Conservation (phyloP, 2,329 filamentous ascomycete species). For the Verticillium zaregamsianum region DNA sequence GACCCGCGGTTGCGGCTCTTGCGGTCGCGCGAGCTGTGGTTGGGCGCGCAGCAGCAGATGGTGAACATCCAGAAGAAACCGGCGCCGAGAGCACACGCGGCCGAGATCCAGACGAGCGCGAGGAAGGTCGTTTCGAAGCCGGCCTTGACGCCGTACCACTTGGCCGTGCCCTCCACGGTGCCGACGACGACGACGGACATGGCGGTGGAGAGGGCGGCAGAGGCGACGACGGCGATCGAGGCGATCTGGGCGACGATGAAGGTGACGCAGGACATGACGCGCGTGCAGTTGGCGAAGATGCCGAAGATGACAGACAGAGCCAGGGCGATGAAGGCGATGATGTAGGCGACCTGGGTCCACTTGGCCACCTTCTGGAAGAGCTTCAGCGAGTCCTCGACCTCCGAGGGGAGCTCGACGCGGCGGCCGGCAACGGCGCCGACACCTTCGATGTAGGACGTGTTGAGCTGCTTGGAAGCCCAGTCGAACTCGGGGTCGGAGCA, state of each 20-base stretch:
- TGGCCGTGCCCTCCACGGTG: conserved; percentile 61
- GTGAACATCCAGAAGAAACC: conserved; percentile 89
- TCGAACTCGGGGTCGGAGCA: conserved; percentile 71
- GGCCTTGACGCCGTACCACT: conserved; percentile 67
- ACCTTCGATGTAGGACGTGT: conserved; percentile 56
- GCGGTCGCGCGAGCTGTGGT: conserved; percentile 27
- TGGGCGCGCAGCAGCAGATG: conserved; percentile 79
- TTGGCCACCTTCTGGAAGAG: conserved; percentile 70
- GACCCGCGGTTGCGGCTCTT: conserved; percentile 21
- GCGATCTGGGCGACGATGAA: conserved; percentile 70
- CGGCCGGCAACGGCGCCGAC: conserved; percentile 43
- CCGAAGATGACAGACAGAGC: conserved; percentile 71
- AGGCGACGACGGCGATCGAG: conserved; percentile 48
- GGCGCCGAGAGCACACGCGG: conserved; percentile 69
- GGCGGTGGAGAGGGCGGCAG: conserved; percentile 70
- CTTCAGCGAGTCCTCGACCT: conserved; percentile 63
- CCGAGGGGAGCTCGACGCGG: conserved; percentile 62
- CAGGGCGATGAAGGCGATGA: conserved; percentile 68
- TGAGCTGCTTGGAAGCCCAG: conserved; percentile 72
- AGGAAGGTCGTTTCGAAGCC: conserved; percentile 67
- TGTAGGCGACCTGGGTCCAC: conserved; percentile 81
- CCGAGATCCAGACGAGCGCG: conserved; percentile 71
- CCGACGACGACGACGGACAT: conserved; percentile 67
- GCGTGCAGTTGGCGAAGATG: conserved; percentile 77
- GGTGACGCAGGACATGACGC: conserved; percentile 76